Base-by-base conservation (phyloP, 495 filamentous ascomycete species). In the Penicillium coffeae region DNA sequence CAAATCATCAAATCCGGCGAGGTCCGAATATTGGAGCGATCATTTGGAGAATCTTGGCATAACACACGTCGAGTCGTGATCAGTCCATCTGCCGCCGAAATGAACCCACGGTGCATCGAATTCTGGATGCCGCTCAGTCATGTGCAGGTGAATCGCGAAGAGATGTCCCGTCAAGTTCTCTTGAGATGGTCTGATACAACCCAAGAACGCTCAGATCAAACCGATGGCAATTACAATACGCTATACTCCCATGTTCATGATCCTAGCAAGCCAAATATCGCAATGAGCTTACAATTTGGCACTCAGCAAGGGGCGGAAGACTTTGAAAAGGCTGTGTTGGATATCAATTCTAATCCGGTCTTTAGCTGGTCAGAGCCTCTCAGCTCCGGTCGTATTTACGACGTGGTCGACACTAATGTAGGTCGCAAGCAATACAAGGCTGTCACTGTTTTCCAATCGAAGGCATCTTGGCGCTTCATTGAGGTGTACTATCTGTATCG, bases 151-250 rank as follows among this genome's bases (percentile, higher is more conserved):
- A 55, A 52, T 14, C 53, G 62, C n/a, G 51, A 60, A 33, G 47
- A 59, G 13, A 48, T 54, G n/a, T 57, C 66, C 7, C 58, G 57
- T 8, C 54, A 66, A 22, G 42, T 69, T 3, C 58, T 63, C n/a
- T 37, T 71, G 8, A 70, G 63, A 51, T 75, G 71, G 70, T 73
- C 71, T 0, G 69, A 75, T 51, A 69, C 66, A 12, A 62, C 59
- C 20, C 69, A 75, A 37, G 60, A 64, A 35, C 45, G 55, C 25
- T 57, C 55, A 0, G 50, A 54, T 22, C 62, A 62, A 34, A 68
- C 66, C 0, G 69, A 71, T 33, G 68, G 64, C 12, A 71, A 55
- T 21, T 70, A 72, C 40, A 59, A 71, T 35, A 54, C 48, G 6
- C 34, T 71, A 8, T 59, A 59, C 44, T 68, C 60, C 0, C 70